Percentiles rank a stretch among this genome's conserved stretches.
Conservation (phyloP, 2,329 filamentous ascomycete species). For the Didymella lethalis region DNA sequence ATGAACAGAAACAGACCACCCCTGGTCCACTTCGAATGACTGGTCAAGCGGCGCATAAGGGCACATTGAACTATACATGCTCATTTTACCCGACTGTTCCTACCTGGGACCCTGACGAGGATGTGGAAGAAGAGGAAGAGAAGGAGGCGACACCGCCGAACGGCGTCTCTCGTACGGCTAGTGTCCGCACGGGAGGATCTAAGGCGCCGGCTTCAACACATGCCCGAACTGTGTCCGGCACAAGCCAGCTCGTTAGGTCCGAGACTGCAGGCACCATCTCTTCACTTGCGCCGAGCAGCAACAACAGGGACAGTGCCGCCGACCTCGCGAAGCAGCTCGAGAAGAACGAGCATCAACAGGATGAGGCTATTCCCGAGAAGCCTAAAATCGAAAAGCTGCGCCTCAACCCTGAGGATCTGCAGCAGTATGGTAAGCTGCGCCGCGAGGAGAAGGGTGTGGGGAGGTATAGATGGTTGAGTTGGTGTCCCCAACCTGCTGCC, state of each 20-base stretch:
- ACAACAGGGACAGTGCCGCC: conserved; percentile 40
- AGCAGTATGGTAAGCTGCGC: conserved; percentile 70
- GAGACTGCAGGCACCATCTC: conserved; percentile 54
- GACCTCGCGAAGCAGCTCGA: conserved; percentile 57
- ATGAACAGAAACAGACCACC: conserved; percentile 76
- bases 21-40: conserved; percentile 76
- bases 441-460: conserved; percentile 24
- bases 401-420: conserved; percentile 79
- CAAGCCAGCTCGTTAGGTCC: conserved; percentile 34
- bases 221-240: conserved; percentile 30
- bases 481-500: conserved; percentile 32
- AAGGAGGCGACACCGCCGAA: conserved; percentile 45
- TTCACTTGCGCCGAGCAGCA: conserved; percentile 46
- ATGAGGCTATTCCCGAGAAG: conserved; percentile 58
- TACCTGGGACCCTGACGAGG: conserved; percentile 87
- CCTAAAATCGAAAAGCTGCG: conserved; percentile 76
- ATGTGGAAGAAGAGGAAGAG: conserved; percentile 66
- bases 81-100: conserved; percentile 92
- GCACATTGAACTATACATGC: conserved; percentile 79
- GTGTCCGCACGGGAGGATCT: conserved; percentile 31
- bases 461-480: conserved; percentile 37
- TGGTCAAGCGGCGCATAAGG: conserved; percentile 77
- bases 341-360: conserved; percentile 57
- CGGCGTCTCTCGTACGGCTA: conserved; percentile 34
- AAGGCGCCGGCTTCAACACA: conserved; percentile 25